Percentiles rank a stretch among this genome's conserved stretches.
Evolutionary conservation across 352 stramenopile genomes (phyloP).

Genomic region (Pythium brassicae): DNA sequence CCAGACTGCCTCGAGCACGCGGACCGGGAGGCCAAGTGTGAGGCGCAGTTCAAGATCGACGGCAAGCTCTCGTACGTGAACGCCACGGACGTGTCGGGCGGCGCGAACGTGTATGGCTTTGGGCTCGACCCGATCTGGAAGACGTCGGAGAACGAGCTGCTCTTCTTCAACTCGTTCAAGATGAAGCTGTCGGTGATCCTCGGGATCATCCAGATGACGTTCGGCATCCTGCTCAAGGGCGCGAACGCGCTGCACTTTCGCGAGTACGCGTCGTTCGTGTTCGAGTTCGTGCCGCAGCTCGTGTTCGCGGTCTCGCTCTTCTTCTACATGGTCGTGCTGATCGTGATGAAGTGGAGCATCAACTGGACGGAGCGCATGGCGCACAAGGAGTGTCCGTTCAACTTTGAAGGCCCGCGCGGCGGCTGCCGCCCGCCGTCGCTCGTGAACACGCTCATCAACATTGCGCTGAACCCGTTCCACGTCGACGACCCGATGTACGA

Average conservation of each 20-base stretch:
- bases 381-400: slow-evolving; percentile 88
- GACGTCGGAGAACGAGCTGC: slow-evolving; percentile 95
- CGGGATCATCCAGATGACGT: slow-evolving; percentile 98
- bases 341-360: slow-evolving; percentile 99
- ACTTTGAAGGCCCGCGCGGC: slow-evolving; percentile 92
- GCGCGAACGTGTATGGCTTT: slow-evolving; percentile 94
- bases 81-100: slow-evolving; percentile 66
- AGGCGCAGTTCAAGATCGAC: slow-evolving; percentile 73
- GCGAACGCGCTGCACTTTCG: slow-evolving; percentile 97
- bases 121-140: slow-evolving; percentile 99
- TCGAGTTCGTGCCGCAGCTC: slow-evolving; percentile 97
- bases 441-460: slow-evolving; percentile 99
- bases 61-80: slow-evolving; percentile 71
- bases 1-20: slow-evolving; percentile 66
- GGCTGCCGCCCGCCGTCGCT: slow-evolving; percentile 96
- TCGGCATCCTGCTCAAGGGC: slow-evolving; percentile 95
- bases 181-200: slow-evolving; percentile 99
- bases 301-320: slow-evolving; percentile 97
- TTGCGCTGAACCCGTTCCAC: slow-evolving; percentile 91
- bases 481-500: slow-evolving; percentile 96
- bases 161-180: slow-evolving; percentile 99
- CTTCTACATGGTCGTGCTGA: slow-evolving; percentile 99
- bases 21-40: slow-evolving; percentile 48
- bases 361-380: slow-evolving; percentile 96
- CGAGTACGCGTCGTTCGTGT: slow-evolving; percentile 94